Evolutionary conservation across 805 yeast species (phyloP).

Genomic region (Pichia cephalocereana): DNA sequence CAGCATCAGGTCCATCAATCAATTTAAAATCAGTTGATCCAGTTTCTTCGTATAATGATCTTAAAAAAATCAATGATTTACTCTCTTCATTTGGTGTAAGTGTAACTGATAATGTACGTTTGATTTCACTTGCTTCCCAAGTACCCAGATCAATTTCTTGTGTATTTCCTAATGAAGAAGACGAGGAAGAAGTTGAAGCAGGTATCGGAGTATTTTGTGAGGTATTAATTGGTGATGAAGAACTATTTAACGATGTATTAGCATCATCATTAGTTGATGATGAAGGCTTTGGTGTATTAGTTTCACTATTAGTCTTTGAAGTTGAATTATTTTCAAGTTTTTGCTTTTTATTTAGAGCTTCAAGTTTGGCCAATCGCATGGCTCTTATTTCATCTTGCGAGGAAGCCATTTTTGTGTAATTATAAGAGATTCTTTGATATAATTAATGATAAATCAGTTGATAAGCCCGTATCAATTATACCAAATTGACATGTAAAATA

Average conservation of each 20-base stretch:
- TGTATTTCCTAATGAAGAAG: background rate
- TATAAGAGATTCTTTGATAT: too few species aligned
- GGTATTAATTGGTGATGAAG: too few species aligned
- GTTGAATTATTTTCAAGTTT: background rate
- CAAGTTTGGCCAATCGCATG: conserved; percentile 42
- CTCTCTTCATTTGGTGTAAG: conserved; percentile 19
- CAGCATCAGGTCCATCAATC: conserved; percentile 35
- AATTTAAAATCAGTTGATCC: conserved; percentile 13
- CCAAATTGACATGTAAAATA: too few species aligned
- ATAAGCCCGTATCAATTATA: too few species aligned
- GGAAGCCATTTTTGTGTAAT: background rate
- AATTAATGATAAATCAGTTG: too few species aligned
- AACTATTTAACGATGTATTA: background rate
- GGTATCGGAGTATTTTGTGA: background rate
- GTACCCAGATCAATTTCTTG: conserved; percentile 19
- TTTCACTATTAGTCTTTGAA: too few species aligned
- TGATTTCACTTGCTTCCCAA: conserved; percentile 36
- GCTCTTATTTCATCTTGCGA: conserved; percentile 27
- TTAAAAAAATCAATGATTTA: conserved; percentile 12
- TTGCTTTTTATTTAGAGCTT: conserved; percentile 9
- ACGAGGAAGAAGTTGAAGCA: background rate
- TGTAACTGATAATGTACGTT: conserved; percentile 29
- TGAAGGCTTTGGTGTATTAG: background rate
- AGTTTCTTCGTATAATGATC: conserved; percentile 19
- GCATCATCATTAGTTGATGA: background rate